phyloP scores from a whole-genome alignment of 345 rosid species.

The Dovyalis caffra region DNA sequence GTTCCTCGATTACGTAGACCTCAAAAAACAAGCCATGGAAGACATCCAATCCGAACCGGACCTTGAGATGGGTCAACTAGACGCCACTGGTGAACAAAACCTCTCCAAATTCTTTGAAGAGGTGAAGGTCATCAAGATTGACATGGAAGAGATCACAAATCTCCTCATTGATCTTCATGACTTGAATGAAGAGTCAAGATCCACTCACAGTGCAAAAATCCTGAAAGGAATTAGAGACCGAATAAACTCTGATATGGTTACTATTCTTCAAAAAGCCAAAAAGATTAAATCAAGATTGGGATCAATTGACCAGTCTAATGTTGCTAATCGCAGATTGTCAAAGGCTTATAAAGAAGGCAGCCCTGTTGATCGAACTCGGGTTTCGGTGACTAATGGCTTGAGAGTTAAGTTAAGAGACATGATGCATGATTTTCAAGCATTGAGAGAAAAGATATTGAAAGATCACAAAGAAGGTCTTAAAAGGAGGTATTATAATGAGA shows the following conservation, averaged over 20 bases:
- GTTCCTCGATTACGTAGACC: constrained; percentile 28
- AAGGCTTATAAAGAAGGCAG: constrained; percentile 28
- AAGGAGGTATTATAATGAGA: constrained; percentile 20
- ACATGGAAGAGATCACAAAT: constrained; percentile 29
- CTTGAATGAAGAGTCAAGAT: constrained; percentile 23
- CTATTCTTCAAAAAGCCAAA: constrained; percentile 31
- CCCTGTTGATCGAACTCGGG: constrained; percentile 27
- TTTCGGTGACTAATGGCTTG: constrained; percentile 28
- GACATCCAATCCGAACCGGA: constrained; percentile 23
- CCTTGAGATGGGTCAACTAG: constrained; percentile 27
- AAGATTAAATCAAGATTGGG: constrained; percentile 28
- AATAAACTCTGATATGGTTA: constrained; percentile 25
- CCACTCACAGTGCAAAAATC: constrained; percentile 19
- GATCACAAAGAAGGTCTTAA: constrained; percentile 27
- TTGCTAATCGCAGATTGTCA: constrained; percentile 14
- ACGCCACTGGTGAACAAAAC: constrained; percentile 15
- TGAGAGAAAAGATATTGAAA: constrained; percentile 21
- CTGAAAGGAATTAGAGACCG: constrained; percentile 30
- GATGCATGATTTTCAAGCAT: constrained; percentile 30
- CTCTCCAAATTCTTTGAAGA: constrained; percentile 21
- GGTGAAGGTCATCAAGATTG: constrained; percentile 18
- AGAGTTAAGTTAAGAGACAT: constrained; percentile 23
- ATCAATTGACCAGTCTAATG: constrained; percentile 23
- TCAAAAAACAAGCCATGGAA: constrained; percentile 24
- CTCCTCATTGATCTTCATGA: constrained; percentile 26